Percentiles rank a stretch among this genome's conserved stretches.
phyloP scores from a whole-genome alignment of 371 early-diverging fungal genomes.

The Mortierella sp. region DNA sequence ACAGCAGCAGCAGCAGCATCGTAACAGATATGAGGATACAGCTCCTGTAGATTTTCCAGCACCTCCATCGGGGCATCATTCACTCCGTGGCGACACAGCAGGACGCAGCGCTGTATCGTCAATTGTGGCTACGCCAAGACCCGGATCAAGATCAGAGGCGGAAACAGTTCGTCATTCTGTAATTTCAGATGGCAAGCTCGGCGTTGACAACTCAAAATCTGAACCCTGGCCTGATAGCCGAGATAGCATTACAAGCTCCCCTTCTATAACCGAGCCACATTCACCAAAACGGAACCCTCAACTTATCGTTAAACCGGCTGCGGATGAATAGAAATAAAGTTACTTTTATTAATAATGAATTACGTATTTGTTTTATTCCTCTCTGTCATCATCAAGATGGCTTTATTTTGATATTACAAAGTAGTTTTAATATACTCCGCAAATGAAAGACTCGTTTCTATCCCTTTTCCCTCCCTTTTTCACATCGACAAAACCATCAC shows the following conservation, averaged over 20 bases:
- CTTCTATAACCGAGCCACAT: neutral
- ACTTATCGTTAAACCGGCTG: neutral
- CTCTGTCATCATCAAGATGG: too few species aligned
- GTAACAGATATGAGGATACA: neutral
- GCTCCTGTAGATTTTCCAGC: neutral
- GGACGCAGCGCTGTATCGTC: neutral
- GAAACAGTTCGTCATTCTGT: neutral
- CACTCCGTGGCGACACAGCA: neutral
- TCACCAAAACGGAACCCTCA: slow-evolving; percentile 37
- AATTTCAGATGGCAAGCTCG: slow-evolving; percentile 7
- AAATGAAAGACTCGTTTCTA: too few species aligned
- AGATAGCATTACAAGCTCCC: slow-evolving; percentile 10
- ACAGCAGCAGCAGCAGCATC: neutral
- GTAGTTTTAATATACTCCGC: too few species aligned
- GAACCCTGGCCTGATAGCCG: slow-evolving; percentile 23
- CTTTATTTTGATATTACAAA: too few species aligned
- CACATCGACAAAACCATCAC: too few species aligned
- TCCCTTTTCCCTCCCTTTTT: too few species aligned
- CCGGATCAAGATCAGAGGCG: neutral
- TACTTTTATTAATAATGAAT: neutral
- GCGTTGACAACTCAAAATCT: slow-evolving; percentile 16
- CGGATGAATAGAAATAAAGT: neutral
- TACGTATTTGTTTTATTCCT: too few species aligned
- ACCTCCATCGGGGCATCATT: neutral
- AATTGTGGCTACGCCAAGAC: neutral